phyloP scores from a whole-genome alignment of 2,329 filamentous ascomycete species.

The Talaromyces verruculosus region DNA sequence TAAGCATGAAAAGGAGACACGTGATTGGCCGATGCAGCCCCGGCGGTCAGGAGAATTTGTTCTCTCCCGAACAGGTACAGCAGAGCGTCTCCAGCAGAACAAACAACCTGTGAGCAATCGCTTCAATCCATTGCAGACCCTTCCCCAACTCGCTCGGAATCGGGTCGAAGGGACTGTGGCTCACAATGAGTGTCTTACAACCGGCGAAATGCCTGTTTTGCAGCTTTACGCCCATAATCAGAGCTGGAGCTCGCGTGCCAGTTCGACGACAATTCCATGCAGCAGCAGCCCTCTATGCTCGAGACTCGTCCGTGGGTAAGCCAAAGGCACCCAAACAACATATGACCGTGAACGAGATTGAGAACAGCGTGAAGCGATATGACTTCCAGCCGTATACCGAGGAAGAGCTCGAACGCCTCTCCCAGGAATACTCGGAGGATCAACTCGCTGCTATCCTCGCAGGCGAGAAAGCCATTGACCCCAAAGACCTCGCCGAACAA shows the following conservation, averaged over 20 bases:
- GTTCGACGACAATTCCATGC: slow-evolving; percentile 51
- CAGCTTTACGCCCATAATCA: slow-evolving; percentile 45
- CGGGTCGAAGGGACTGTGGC: slow-evolving; percentile 27
- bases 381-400: slow-evolving; percentile 61
- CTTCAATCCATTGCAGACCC: slow-evolving; percentile 7
- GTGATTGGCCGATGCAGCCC: slow-evolving; percentile 16
- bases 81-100: slow-evolving; percentile 4
- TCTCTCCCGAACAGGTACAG: slow-evolving; percentile 16
- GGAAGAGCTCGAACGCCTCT: slow-evolving; percentile 63
- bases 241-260: slow-evolving; percentile 41
- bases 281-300: slow-evolving; percentile 41
- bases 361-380: slow-evolving; percentile 32
- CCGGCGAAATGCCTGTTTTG: slow-evolving; percentile 54
- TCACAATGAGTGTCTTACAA: slow-evolving; percentile 51
- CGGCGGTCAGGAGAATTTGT: slow-evolving; percentile 32
- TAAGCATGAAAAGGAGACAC: slow-evolving; percentile 14
- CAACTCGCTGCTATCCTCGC: slow-evolving; percentile 81
- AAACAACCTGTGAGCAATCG: slow-evolving; percentile 7
- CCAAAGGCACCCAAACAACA: background rate
- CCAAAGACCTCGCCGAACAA: slow-evolving; percentile 71
- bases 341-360: background rate
- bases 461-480: slow-evolving; percentile 73
- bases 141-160: slow-evolving; percentile 13
- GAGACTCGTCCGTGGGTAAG: slow-evolving; percentile 39
- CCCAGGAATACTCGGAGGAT: slow-evolving; percentile 70